Evolutionary conservation across 2,329 filamentous ascomycete species (phyloP), one percentile per base, ranked within the genome.

Genomic region (Ophioceras dolichostomum): DNA sequence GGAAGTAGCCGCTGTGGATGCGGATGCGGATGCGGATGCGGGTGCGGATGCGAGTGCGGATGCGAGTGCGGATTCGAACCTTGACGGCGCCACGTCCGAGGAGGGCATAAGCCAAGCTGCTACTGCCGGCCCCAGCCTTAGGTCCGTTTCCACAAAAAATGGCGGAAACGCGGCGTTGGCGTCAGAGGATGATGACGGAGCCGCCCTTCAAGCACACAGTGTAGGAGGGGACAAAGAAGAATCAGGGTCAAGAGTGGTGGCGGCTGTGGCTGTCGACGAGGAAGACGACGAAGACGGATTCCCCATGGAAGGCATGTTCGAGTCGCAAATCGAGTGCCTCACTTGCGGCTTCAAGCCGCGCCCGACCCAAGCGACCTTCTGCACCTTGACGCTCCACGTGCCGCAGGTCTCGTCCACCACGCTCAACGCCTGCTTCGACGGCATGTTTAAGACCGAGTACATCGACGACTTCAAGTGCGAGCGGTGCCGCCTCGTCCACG

Each of bases 391-490:
- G 1, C 65, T 98, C 37, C 86, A 87, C 49, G 91, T 98, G 4
- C 91, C 91, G 0, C 84, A 91, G 54, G 74, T 79, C 43, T 77
- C 70, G 36, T 82, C 84, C 2, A 88, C 88, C 1, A 81, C 85
- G 0, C 68, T 98, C 13, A 87, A 82, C 52, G 70, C 78, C 8
- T 98, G 91, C 57, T 91, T 98, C 49, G 91, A 98, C 50, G 83
- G 83, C 29, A 80, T 95, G 58, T 79, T 98, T 47, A 94, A 94
- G 60, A 86, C 85, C 1, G 91, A 98, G 57, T 82, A 87, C 54
- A 95, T 98, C 46, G 89, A 96, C 44, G 91, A 94, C 55, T 98
- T 93, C 66, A 88, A 84, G 48, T 98, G 91, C 61, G 91, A 95
- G 50, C 83, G 79, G 59, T 98, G 91, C 53, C 77, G 87, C 17